Base-by-base conservation (phyloP, 495 filamentous ascomycete species). In the Neurospora discreta region DNA sequence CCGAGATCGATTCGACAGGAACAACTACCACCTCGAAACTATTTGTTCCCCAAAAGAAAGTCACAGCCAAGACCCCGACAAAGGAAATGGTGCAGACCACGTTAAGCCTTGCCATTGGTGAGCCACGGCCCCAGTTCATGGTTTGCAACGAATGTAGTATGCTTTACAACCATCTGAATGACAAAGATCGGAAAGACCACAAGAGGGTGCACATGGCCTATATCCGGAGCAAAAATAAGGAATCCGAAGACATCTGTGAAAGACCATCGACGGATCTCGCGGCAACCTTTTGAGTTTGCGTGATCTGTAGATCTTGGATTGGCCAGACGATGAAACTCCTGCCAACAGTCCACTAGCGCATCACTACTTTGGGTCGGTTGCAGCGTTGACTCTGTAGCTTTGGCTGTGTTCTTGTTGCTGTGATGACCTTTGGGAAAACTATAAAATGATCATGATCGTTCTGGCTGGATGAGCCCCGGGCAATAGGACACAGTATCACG, bases 91-190 rank as follows among this genome's bases (percentile, higher is more conserved):
- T 82, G 9, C 84, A 86, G 70, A 85, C 81, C 0, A 85, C 83
- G 0, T 69, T 86, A 68, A 84, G 78, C 52, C 77, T 86, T 6
- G 75, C 80, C 0, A 74, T 80, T 7, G 75, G 75, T 6, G 52
- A 65, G 0, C 74, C 77, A 11, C 79, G 80, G 1, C 75, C 81
- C 1, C 80, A 78, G 1, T 85, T 85, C 68, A 80, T 78, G 0
- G 77, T 85, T 46, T 85, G 84, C 70, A 82, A 80, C 42, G 79
- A 81, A 36, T 86, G 84, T 72, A 77, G 81, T 10, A 81, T 84
- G 60, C 69, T 86, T 20, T 86, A 84, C 72, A 86, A 86, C 44
- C 82, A 81, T 3, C 74, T 84, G 44, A 82, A 85, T 69, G 78
- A 82, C 42, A 79, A 83, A 58, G 84, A 86, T 70, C 78, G 81